Evolutionary conservation across 768 basidiomycete species (phyloP).

Genomic region (Mycena filopes): DNA sequence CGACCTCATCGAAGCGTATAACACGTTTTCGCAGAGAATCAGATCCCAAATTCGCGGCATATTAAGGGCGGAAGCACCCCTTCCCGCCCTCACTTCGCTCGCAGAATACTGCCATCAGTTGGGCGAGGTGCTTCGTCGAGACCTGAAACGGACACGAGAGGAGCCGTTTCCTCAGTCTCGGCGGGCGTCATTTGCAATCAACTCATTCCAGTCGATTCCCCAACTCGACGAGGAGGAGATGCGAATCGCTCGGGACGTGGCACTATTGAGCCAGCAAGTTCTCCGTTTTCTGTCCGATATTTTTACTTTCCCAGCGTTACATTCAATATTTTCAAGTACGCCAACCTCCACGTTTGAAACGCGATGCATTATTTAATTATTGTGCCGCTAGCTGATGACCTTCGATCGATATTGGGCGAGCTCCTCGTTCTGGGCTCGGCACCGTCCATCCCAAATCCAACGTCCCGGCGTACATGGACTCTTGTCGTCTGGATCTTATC

Average conservation of each 20-base stretch:
- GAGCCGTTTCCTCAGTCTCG: constrained; percentile 46
- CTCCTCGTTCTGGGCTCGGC: constrained; percentile 55
- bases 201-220: constrained; percentile 24
- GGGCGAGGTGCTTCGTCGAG: constrained; percentile 57
- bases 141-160: constrained; percentile 54
- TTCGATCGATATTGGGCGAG: constrained; percentile 56
- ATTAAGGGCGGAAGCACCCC: constrained; percentile 23
- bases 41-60: constrained; percentile 40
- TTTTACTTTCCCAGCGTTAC: constrained; percentile 57
- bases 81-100: constrained; percentile 44
- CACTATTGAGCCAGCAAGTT: constrained; percentile 62
- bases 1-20: constrained; percentile 73
- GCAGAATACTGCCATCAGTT: constrained; percentile 46
- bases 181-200: constrained; percentile 18
- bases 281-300: constrained; percentile 63
- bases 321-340: constrained; percentile 62
- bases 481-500: constrained; percentile 63
- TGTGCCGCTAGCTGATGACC: constrained; percentile 50
- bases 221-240: constrained; percentile 48
- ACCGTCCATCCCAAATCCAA: constrained; percentile 47
- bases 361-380: constrained; percentile 16
- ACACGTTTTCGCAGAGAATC: constrained; percentile 58
- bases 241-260: constrained; percentile 52
- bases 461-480: constrained; percentile 55
- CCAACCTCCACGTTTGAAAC: constrained; percentile 21